Evolutionary conservation across 108 stramenopile species (phyloP), one percentile per base, ranked within the genome.

Genomic region (Hondaea fermentalgiana): DNA sequence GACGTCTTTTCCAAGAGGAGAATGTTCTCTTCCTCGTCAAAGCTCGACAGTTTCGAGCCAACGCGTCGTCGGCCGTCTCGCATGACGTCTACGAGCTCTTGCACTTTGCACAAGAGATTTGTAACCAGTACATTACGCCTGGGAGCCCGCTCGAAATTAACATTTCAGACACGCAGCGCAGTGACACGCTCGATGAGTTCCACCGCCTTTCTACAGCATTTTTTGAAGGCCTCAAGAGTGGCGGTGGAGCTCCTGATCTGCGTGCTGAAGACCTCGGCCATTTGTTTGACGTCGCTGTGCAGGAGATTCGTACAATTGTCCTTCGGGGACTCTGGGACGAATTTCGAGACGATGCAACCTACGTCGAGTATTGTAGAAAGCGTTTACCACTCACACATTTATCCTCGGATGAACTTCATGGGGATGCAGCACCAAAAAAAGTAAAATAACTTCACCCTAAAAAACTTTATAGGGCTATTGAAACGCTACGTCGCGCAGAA

Each of bases 81-180:
- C 14, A 53, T 17, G 76, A 83, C 51, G 25, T 35, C 49, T 83
- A 83, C 23, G 76, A 83, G 23, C 17, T 83, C 51, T 35, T 83
- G 76, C 76, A 83, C 76, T 53, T 47, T 47, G 76, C 76, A 12
- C 76, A 83, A 45, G 51, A 53, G 12, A 83, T 83, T 3, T 83
- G 76, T 53, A 83, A 53, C 51, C 76, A 83, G 28, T 83, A 45
- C 76, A 53, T 83, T 16, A 17, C 45, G 6, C 45, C 76, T 12
- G 51, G 51, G n/a, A 83, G 76, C 51, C 76, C 76, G 44, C 76
- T 83, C 3, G 76, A 83, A 23, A 83, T 83, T 23, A 83, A 83
- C 51, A 83, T 83, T 12, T 83, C 76, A 1, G 76, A 83, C n/a
- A n/a, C 76, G 45, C 76, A 83, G 76, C 76, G 76, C 51, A 43